Conservation (phyloP, 176 grass and related monocot genomes). For the Zizania latifolia region DNA sequence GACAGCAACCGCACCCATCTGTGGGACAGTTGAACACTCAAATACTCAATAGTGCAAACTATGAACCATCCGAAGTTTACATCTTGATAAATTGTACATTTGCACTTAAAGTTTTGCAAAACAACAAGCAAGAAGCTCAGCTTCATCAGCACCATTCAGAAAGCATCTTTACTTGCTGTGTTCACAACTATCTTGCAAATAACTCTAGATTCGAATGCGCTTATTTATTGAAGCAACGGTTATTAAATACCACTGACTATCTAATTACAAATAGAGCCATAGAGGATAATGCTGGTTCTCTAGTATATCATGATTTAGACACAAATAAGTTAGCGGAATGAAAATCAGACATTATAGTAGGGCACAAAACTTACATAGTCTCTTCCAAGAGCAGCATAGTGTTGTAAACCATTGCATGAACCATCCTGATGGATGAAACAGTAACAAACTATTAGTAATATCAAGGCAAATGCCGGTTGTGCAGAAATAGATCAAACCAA, state of each 20-base stretch:
- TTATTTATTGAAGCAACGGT: neutral
- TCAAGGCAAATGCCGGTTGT: no score
- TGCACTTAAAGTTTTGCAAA: slow-evolving; percentile 14
- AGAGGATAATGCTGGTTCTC: neutral
- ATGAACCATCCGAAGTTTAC: neutral
- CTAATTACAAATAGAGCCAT: slow-evolving; percentile 10
- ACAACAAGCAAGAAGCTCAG: neutral
- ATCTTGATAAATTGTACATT: slow-evolving; percentile 3
- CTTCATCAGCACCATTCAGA: neutral
- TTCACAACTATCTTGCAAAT: slow-evolving; percentile 10
- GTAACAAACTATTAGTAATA: no score
- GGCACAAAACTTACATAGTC: neutral
- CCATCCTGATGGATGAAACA: no score
- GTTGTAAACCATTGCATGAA: slow-evolving; percentile 66
- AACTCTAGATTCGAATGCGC: neutral
- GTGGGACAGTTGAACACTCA: slow-evolving; percentile 18
- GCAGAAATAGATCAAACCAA: neutral
- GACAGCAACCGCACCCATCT: slow-evolving; percentile 85
- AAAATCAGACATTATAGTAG: no score
- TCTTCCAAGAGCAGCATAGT: no score
- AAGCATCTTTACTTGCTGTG: neutral
- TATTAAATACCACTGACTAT: neutral
- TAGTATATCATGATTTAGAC: neutral
- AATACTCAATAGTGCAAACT: slow-evolving; percentile 1
- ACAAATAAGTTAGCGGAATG: neutral